Evolutionary conservation across 2,329 filamentous ascomycete species (phyloP).

Genomic region (Dactylonectria estremocensis): DNA sequence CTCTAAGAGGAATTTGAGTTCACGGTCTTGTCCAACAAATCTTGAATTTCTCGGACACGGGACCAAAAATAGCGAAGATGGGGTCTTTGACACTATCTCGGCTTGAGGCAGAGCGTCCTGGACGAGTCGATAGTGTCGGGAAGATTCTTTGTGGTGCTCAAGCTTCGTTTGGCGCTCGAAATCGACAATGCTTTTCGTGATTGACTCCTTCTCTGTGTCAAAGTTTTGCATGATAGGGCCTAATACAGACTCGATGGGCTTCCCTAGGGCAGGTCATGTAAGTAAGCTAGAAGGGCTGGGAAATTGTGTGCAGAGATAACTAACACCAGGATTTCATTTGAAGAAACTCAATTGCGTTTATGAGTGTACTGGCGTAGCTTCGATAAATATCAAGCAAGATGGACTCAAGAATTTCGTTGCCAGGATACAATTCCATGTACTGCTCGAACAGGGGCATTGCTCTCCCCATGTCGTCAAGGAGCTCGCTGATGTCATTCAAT

Average conservation of each 20-base stretch:
- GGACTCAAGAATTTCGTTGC: neutral
- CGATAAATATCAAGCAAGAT: slow-evolving; percentile 3
- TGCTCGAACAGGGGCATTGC: slow-evolving; percentile 3
- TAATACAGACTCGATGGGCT: neutral
- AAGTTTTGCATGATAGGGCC: neutral
- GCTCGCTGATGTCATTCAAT: neutral
- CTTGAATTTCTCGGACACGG: neutral
- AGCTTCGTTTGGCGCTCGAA: neutral
- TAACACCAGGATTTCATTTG: neutral
- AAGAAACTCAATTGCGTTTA: neutral
- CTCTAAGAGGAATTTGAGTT: neutral
- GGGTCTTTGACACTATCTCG: neutral
- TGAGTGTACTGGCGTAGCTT: neutral
- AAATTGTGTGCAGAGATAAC: neutral
- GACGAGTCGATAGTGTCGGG: neutral
- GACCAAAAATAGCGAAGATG: neutral
- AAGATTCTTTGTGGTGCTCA: neutral
- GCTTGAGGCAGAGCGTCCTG: neutral
- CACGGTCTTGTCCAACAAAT: neutral
- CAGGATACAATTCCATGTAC: neutral
- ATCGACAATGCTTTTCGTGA: neutral
- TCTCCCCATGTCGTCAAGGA: neutral
- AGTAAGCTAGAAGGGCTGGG: too few species aligned
- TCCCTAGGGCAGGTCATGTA: neutral
- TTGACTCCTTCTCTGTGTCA: neutral